Conservation (phyloP, 1,284 basidiomycete genomes). For the Cryptococcus sp. region DNA sequence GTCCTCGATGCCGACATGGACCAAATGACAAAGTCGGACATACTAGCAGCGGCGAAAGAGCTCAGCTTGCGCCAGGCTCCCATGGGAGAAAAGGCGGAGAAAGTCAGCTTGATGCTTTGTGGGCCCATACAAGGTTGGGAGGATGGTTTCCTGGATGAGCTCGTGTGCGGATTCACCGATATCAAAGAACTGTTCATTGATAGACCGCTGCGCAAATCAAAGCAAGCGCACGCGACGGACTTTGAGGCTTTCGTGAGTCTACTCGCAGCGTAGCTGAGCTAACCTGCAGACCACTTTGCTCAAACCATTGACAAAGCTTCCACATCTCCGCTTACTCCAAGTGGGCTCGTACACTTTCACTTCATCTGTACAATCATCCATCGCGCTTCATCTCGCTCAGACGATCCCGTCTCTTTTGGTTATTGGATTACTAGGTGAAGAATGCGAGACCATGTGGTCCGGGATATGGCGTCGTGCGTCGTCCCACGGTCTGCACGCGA, state of each 20-base stretch:
- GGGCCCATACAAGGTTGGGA: conserved; percentile 47
- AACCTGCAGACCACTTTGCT: conserved; percentile 30
- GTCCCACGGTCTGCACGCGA: background rate
- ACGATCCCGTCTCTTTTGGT: conserved; percentile 33
- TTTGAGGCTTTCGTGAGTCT: conserved; percentile 36
- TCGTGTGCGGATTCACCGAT: conserved; percentile 34
- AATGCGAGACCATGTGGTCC: conserved; percentile 46
- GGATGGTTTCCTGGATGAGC: conserved; percentile 30
- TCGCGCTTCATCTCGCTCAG: conserved; percentile 27
- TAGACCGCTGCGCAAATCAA: conserved; percentile 38
- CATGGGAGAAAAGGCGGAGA: conserved; percentile 21
- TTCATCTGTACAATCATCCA: conserved; percentile 20
- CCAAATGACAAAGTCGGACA: conserved; percentile 34
- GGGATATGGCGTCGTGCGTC: conserved; percentile 37
- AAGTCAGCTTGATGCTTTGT: conserved; percentile 44
- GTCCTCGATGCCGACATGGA: conserved; percentile 48
- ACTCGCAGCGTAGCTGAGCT: background rate
- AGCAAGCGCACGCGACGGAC: conserved; percentile 21
- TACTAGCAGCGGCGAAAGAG: conserved; percentile 33
- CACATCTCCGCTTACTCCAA: conserved; percentile 42
- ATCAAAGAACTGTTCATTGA: conserved; percentile 50
- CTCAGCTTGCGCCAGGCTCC: conserved; percentile 26
- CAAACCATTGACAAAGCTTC: conserved; percentile 28
- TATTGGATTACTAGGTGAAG: conserved; percentile 40
- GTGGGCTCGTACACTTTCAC: conserved; percentile 46